These are phyloP conservation scores for Podaxis pistillaris DNA, from an alignment of 768 basidiomycete species.

Conservation along the genomic window DNA sequence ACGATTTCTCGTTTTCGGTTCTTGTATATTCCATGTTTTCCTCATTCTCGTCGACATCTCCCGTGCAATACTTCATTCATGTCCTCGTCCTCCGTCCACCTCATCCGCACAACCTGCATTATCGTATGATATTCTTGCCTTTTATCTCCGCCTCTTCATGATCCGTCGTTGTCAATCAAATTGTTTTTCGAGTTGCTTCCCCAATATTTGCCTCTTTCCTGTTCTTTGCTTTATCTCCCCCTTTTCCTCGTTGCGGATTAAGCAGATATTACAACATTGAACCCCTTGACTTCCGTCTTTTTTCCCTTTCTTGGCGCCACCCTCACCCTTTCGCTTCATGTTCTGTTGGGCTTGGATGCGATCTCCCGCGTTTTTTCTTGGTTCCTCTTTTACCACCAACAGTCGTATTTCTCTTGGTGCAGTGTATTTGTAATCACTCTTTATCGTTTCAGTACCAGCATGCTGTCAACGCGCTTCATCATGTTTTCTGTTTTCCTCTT, in stretches of 20 bases:
- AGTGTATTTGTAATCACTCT: constrained; percentile 1
- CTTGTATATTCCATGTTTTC: constrained; percentile 10
- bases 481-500: background rate
- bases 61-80: constrained; percentile 6
- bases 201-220: background rate
- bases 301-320: background rate
- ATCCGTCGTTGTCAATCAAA: constrained; percentile 1
- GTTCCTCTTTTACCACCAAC: background rate
- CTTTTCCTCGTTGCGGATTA: background rate
- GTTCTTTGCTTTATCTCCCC: background rate
- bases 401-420: background rate
- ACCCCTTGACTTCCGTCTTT: background rate
- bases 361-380: background rate
- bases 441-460: background rate
- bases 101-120: background rate
- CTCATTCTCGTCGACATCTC: constrained; percentile 16
- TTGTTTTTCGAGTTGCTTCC: constrained; percentile 9
- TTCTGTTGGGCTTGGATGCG: background rate
- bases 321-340: background rate
- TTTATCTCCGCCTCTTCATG: background rate
- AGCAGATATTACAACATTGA: constrained; percentile 1
- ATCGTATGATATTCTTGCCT: background rate
- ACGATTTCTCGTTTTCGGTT: constrained; percentile 6
- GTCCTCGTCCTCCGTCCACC: background rate
- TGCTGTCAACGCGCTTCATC: background rate